Conservation (phyloP, 352 stramenopile genomes). For the Globisporangium okanoganense region DNA sequence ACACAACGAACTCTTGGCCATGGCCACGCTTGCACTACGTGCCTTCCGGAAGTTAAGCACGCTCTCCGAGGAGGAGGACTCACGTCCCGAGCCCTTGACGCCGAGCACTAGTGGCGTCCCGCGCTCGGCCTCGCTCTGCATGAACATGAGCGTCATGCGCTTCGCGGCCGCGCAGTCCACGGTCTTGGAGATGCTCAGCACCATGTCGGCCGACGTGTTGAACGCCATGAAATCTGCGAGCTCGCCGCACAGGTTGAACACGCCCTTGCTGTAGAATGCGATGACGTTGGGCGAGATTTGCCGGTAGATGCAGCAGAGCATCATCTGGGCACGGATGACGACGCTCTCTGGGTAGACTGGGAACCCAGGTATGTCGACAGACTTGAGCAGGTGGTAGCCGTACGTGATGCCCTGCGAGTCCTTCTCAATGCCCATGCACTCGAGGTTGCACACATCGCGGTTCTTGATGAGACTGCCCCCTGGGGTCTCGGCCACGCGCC, state of each 20-base stretch:
- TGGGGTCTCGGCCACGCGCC: slow-evolving; percentile 23
- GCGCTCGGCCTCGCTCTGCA: slow-evolving; percentile 14
- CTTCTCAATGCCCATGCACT: slow-evolving; percentile 39
- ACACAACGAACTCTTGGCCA: slow-evolving; percentile 9
- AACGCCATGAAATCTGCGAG: slow-evolving; percentile 37
- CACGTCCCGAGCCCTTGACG: background rate
- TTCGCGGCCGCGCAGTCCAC: slow-evolving; percentile 40
- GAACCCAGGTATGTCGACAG: slow-evolving; percentile 38
- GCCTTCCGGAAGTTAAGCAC: background rate
- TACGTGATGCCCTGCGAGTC: slow-evolving; percentile 35
- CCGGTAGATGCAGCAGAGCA: slow-evolving; percentile 57
- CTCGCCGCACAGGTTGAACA: slow-evolving; percentile 45
- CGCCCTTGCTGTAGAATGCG: slow-evolving; percentile 46
- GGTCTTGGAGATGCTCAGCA: slow-evolving; percentile 30
- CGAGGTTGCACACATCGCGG: slow-evolving; percentile 44
- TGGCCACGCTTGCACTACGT: background rate
- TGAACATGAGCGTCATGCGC: slow-evolving; percentile 33
- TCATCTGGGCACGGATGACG: slow-evolving; percentile 41
- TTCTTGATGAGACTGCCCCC: slow-evolving; percentile 33
- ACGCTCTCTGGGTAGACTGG: slow-evolving; percentile 27
- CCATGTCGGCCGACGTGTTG: slow-evolving; percentile 35
- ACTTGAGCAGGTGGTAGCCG: slow-evolving; percentile 47
- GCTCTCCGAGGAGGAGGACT: background rate
- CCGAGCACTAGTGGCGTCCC: background rate
- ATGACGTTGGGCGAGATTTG: slow-evolving; percentile 35